phyloP scores from a whole-genome alignment of 2,329 filamentous ascomycete genomes.

The Byssothecium circinans region DNA sequence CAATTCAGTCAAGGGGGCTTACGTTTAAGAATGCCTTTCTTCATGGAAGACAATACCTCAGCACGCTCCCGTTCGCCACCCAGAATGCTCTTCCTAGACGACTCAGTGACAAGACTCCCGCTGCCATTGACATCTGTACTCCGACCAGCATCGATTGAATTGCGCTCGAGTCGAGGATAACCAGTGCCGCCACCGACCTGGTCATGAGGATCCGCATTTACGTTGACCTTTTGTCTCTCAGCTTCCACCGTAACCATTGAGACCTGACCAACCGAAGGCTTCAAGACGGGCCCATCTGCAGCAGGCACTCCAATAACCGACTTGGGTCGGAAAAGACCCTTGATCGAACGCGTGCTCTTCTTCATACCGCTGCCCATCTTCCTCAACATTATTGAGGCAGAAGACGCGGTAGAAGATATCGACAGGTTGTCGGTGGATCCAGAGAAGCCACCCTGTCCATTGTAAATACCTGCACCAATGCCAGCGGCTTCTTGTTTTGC shows the following conservation, averaged over 20 bases:
- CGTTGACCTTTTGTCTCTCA: conserved; percentile 80
- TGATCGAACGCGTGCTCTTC: conserved; percentile 85
- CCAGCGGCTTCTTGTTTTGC: conserved; percentile 90
- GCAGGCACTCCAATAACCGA: conserved; percentile 79
- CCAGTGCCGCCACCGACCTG: conserved; percentile 72
- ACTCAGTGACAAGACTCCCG: conserved; percentile 42
- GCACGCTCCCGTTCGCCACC: conserved; percentile 88
- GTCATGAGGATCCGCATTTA: conserved; percentile 69
- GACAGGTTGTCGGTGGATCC: conserved; percentile 94
- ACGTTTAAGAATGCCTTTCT: conserved; percentile 96
- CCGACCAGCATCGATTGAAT: conserved; percentile 69
- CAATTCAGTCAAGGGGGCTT: conserved; percentile 35
- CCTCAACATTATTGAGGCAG: conserved; percentile 88
- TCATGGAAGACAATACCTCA: conserved; percentile 87
- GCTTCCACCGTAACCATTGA: conserved; percentile 97
- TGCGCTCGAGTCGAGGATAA: conserved; percentile 81
- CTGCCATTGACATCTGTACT: conserved; percentile 54
- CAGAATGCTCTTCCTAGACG: conserved; percentile 80
- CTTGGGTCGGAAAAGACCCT: conserved; percentile 92
- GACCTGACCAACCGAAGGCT: conserved; percentile 78
- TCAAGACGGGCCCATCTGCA: conserved; percentile 65
- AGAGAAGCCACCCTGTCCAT: conserved; percentile 78
- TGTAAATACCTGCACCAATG: conserved; percentile 91
- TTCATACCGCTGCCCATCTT: conserved; percentile 99
- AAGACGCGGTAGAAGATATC: conserved; percentile 86